These are phyloP conservation scores for Smallanthus sonchifolius DNA, from an alignment of 129 eudicot genomes.

Conservation along the genomic window DNA sequence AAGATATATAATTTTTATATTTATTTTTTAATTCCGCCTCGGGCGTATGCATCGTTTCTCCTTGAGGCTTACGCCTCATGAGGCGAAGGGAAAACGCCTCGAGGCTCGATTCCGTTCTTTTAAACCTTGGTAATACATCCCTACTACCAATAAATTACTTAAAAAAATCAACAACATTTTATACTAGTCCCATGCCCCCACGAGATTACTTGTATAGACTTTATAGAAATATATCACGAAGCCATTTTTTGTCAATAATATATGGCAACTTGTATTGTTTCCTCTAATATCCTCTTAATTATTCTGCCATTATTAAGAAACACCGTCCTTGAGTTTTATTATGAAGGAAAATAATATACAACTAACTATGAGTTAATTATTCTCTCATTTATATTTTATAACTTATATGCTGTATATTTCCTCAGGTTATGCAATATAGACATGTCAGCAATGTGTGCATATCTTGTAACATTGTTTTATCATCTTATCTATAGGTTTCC, in stretches of 20 bases:
- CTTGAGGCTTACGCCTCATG: too few relatives aligned
- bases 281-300: not conserved
- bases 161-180: not conserved
- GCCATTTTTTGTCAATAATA: not conserved
- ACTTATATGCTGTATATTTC: not conserved
- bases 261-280: not conserved
- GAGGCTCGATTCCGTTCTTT: too few relatives aligned
- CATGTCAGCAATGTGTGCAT: not conserved
- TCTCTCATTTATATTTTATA: not conserved
- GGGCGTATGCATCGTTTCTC: too few relatives aligned
- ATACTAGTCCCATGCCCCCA: not conserved
- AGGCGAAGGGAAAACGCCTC: too few relatives aligned
- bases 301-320: not conserved
- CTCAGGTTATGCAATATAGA: not conserved
- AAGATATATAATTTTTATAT: too few relatives aligned
- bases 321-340: not conserved
- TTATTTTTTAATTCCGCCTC: too few relatives aligned
- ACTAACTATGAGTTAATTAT: not conserved
- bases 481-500: conserved; percentile 53
- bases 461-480: conserved; percentile 18
- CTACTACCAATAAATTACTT: not conserved
- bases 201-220: not conserved
- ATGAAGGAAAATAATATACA: not conserved
- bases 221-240: not conserved
- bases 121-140: not conserved